Base-by-base conservation (phyloP, 768 basidiomycete species). In the Kwoniella newhampshirensis region DNA sequence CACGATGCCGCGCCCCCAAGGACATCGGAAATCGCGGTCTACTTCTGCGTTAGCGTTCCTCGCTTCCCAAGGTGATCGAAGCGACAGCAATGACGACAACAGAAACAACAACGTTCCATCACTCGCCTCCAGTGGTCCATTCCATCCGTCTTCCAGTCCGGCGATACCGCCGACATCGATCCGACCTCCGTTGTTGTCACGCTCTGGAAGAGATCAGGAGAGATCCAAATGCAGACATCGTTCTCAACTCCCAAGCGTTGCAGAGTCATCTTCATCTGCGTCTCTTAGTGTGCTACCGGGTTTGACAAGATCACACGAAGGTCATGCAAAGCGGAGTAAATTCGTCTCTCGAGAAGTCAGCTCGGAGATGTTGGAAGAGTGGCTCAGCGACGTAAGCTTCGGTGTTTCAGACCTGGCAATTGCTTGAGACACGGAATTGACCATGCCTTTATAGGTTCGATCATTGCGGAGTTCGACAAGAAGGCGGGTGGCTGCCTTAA, bases 21-120 rank as follows among this genome's bases (percentile, higher is more conserved):
- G 59, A 17, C 68, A 70, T 36, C 48, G 68, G 25, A 70, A 70
- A 48, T 66, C 62, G 2, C 68, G 66, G 23, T 70, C 68, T 11
- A 66, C 68, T 9, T 70, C 68, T 20, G 68, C 68, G 0, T 40
- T 70, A 13, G 42, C 64, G 9, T 42, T 58, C 13, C 51, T 68
- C 21, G 61, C 65, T 18, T 49, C 57, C 2, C 47, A 52, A 25
- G 43, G 35, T 23, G 12, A 39, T n/a, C n/a, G n/a, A n/a, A n/a
- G n/a, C n/a, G n/a, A n/a, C n/a, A n/a, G n/a, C n/a, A n/a, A n/a
- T n/a, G n/a, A n/a, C n/a, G n/a, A 12, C 53, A 15, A 52, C 37
- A 20, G 17, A 25, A n/a, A n/a, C n/a, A n/a, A 17, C 4, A 27
- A 20, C 52, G 25, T 26, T 7, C n/a, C 36, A 20, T 25, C 18